These are phyloP conservation scores for Dryas drummondii DNA, from an alignment of 306 rosid genomes.

Conservation along the genomic window DNA sequence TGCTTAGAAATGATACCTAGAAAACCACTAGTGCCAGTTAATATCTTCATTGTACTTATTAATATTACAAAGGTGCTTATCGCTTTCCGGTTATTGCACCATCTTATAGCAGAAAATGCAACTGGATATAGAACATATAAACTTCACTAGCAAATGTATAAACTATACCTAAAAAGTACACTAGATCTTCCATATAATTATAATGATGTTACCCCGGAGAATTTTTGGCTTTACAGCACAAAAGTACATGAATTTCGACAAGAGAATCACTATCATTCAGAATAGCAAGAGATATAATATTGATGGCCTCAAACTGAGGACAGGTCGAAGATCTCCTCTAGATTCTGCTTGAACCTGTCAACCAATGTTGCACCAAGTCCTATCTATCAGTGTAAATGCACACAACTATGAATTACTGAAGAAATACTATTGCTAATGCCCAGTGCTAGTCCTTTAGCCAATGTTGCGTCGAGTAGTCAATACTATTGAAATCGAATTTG, in stretches of 20 bases:
- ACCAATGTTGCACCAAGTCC: slow-evolving; percentile 23
- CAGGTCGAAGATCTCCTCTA: slow-evolving; percentile 83
- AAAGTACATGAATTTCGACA: slow-evolving; percentile 64
- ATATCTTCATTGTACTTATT: not conserved
- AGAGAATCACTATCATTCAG: slow-evolving; percentile 56
- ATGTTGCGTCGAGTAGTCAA: no score
- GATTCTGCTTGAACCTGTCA: slow-evolving; percentile 80
- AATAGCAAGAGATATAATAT: slow-evolving; percentile 61
- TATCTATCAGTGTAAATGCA: not conserved
- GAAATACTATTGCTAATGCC: not conserved
- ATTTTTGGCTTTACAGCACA: slow-evolving; percentile 43
- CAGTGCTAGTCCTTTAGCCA: no score
- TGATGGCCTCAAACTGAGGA: slow-evolving; percentile 78
- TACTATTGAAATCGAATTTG: slow-evolving; percentile 67
- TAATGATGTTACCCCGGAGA: slow-evolving; percentile 56
- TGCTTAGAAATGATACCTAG: not conserved
- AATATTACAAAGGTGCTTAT: not conserved
- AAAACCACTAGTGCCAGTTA: not conserved
- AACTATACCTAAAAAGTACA: not conserved
- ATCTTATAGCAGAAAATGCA: not conserved
- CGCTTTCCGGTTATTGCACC: slow-evolving; percentile 1
- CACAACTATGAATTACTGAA: not conserved
- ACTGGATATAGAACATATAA: not conserved
- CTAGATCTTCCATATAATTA: slow-evolving; percentile 8
- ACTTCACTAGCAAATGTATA: not conserved